A percentile compares a stretch with the other conserved stretches of the same genome.
Evolutionary conservation across 805 yeast genomes (phyloP).

Genomic region (Pachysolen tannophilus): DNA sequence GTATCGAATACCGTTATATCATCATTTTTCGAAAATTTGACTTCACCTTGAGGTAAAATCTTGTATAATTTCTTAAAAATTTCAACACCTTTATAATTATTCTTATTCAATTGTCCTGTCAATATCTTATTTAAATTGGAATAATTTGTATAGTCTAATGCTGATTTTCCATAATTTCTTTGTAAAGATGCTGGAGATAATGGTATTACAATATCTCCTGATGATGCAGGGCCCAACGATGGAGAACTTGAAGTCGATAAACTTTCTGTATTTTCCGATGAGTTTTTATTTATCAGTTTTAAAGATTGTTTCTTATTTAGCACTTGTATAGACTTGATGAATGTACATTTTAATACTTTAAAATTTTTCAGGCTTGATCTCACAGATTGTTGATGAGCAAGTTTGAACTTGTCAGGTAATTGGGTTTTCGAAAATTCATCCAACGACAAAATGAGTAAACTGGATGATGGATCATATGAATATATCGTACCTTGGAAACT

Average conservation of each 20-base stretch:
- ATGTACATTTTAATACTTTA: conserved; percentile 47
- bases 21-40: conserved; percentile 23
- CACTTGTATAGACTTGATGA: conserved; percentile 45
- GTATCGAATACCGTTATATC: conserved; percentile 31
- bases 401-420: conserved; percentile 12
- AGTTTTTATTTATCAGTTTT: conserved; percentile 8
- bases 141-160: conserved; percentile 14
- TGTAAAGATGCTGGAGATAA: conserved; percentile 10
- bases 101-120: conserved; percentile 11
- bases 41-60: conserved; percentile 23
- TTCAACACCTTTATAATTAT: conserved; percentile 19
- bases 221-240: conserved; percentile 10
- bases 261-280: conserved; percentile 16
- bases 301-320: conserved; percentile 28
- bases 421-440: conserved; percentile 14
- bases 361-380: conserved; percentile 23
- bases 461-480: conserved; percentile 45
- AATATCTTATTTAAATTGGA: conserved; percentile 16
- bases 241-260: conserved; percentile 16
- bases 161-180: conserved; percentile 13
- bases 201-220: background rate
- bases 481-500: conserved; percentile 55
- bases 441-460: conserved; percentile 30
- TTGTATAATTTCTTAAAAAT: conserved; percentile 17
- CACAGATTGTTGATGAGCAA: conserved; percentile 12